phyloP scores from a whole-genome alignment of 345 rosid genomes.

The Dipteronia sinensis region DNA sequence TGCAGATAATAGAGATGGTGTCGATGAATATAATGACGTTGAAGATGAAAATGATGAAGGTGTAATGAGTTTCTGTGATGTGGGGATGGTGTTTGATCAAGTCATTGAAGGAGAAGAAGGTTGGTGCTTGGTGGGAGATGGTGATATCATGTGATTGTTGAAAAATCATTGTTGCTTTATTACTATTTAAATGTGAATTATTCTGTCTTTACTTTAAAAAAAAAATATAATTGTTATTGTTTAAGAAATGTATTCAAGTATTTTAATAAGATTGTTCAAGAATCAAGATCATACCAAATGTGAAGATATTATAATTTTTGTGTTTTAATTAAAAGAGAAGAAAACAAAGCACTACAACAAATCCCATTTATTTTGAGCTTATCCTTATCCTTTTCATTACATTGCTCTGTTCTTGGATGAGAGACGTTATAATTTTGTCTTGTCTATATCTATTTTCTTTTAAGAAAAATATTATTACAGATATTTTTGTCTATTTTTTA shows the following conservation, averaged over 20 bases:
- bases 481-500: no score
- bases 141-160: conserved; percentile 31
- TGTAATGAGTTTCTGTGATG: conserved; percentile 31
- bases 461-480: no score
- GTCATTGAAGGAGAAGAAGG: conserved; percentile 49
- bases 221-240: not conserved
- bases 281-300: not conserved
- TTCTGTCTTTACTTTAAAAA: not conserved
- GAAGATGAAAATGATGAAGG: conserved; percentile 13
- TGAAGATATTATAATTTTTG: not conserved
- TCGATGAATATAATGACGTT: conserved; percentile 2
- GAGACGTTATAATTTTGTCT: no score
- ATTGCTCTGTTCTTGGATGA: no score
- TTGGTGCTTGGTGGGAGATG: conserved; percentile 57
- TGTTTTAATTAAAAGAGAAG: not conserved
- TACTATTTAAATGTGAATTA: not conserved
- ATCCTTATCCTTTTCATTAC: not conserved
- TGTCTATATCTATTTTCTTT: no score
- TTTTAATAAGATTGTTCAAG: not conserved
- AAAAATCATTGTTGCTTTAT: not conserved
- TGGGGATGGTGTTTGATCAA: conserved; percentile 37
- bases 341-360: no score
- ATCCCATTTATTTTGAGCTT: not conserved
- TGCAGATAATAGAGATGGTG: not conserved
- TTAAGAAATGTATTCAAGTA: not conserved